Conservation (phyloP, 495 filamentous ascomycete species). For the Extremus antarcticus region DNA sequence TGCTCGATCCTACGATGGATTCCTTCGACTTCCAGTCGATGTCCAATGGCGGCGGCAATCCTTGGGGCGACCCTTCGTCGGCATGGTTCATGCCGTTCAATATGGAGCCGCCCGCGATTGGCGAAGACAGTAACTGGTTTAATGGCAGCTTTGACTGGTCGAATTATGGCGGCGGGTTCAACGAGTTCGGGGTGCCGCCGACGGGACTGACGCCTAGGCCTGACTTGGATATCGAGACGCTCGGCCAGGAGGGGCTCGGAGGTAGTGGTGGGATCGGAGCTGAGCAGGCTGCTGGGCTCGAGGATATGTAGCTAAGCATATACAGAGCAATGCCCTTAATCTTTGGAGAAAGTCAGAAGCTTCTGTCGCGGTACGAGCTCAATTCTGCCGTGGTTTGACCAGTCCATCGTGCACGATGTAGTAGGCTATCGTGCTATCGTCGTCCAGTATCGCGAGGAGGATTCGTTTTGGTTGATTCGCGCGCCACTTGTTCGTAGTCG, state of each 20-base stretch:
- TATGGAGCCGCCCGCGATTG: constrained; percentile 59
- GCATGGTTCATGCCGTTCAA: constrained; percentile 97
- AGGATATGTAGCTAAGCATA: neutral
- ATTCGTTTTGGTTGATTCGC: constrained; percentile 49
- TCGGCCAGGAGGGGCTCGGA: neutral
- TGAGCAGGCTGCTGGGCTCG: neutral
- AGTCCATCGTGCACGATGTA: constrained; percentile 92
- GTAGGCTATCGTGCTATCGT: constrained; percentile 89
- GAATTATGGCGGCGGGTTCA: neutral
- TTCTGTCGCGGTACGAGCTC: constrained; percentile 19
- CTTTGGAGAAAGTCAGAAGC: neutral
- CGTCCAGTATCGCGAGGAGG: constrained; percentile 69
- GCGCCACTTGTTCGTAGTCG: constrained; percentile 21
- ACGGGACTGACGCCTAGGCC: neutral
- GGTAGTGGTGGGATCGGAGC: neutral
- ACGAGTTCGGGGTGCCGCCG: neutral
- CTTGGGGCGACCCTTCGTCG: constrained; percentile 35
- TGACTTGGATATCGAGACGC: neutral
- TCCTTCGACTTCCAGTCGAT: constrained; percentile 4
- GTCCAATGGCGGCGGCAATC: neutral
- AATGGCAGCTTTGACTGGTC: neutral
- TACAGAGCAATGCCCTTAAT: too few relatives aligned
- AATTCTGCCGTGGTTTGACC: constrained; percentile 95
- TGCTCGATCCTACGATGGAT: constrained; percentile 7
- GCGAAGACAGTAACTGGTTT: constrained; percentile 21